Evolutionary conservation across 1,139 yeast genomes (phyloP).

Genomic region (Saccharomyces pastorianus): DNA sequence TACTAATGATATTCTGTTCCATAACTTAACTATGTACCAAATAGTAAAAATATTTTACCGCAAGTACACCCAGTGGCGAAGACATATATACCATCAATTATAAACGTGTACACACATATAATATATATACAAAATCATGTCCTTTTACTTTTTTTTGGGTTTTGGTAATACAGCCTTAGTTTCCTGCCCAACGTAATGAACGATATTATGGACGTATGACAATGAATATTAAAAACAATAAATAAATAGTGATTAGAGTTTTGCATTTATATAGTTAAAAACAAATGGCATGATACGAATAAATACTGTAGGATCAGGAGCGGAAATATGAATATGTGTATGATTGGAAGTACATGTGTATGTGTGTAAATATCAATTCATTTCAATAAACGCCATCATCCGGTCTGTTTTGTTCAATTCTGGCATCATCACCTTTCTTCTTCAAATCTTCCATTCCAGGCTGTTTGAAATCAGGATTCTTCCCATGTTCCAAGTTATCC

Average conservation of each 20-base stretch:
- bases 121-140: background rate
- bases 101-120: background rate
- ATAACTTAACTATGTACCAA: background rate
- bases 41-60: background rate
- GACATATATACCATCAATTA: background rate
- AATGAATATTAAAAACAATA: no score
- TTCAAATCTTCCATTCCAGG: constrained; percentile 19
- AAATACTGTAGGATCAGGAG: background rate
- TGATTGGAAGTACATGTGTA: background rate
- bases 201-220: background rate
- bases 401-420: constrained; percentile 30
- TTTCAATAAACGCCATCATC: constrained; percentile 30
- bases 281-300: background rate
- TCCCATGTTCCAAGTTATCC: constrained; percentile 24
- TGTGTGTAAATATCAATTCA: background rate
- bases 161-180: background rate
- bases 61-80: background rate
- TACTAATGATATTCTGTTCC: background rate
- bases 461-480: constrained; percentile 10
- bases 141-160: background rate
- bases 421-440: constrained; percentile 28
- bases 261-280: background rate
- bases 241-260: background rate
- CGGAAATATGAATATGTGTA: background rate
- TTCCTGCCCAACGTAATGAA: background rate